phyloP scores from a whole-genome alignment of 192 early-diverging fungal species.

The Physocladia obscura region DNA sequence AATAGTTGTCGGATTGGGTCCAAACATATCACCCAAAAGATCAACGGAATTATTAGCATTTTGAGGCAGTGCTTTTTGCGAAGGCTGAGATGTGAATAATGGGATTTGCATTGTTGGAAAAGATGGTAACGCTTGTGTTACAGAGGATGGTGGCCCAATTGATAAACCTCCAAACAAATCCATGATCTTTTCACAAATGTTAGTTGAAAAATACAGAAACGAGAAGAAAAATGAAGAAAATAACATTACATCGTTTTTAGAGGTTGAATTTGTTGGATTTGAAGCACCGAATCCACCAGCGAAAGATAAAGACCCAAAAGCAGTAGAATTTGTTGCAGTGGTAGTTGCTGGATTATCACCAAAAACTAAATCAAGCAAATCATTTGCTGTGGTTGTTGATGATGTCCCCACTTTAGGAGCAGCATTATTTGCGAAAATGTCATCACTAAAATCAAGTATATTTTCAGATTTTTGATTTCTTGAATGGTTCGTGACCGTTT shows the following conservation, averaged over 20 bases:
- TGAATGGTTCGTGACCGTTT: background rate
- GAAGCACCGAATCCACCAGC: conserved; percentile 8
- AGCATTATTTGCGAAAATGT: conserved; percentile 19
- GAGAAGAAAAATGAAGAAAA: conserved; percentile 7
- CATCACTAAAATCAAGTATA: conserved; percentile 35
- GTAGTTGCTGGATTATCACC: conserved; percentile 24
- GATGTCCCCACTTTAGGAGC: background rate
- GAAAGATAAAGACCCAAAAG: conserved; percentile 21
- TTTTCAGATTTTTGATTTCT: conserved; percentile 5
- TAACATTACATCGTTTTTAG: conserved; percentile 35
- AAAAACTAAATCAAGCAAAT: conserved; percentile 45
- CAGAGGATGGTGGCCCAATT: conserved; percentile 23
- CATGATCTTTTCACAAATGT: conserved; percentile 50
- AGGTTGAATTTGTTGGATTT: background rate
- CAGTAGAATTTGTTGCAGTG: background rate
- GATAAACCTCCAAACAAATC: conserved; percentile 59
- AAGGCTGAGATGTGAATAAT: background rate
- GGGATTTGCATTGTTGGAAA: background rate
- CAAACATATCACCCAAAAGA: conserved; percentile 58
- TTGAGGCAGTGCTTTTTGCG: background rate
- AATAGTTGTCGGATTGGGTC: conserved; percentile 30
- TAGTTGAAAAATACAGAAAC: background rate
- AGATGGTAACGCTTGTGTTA: background rate
- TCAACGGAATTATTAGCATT: conserved; percentile 31
- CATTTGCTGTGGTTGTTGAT: conserved; percentile 17